Evolutionary conservation across 2,329 filamentous ascomycete species (phyloP).

Genomic region (Penicillium hordei): DNA sequence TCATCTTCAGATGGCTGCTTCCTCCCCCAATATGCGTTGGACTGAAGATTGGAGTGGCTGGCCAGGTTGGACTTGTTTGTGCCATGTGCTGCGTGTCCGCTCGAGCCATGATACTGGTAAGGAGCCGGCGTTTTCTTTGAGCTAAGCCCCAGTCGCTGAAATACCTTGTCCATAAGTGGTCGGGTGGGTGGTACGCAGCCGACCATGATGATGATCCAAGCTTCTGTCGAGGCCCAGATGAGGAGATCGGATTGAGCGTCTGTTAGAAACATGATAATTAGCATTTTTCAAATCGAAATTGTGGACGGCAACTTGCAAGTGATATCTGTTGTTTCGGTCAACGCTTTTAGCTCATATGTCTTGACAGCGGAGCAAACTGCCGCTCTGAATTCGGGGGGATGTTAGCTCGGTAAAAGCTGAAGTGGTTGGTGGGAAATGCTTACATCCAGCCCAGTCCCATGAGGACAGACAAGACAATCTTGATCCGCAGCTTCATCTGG

Average conservation of each 20-base stretch:
- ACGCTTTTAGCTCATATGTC: slow-evolving; percentile 17
- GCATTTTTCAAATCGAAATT: neutral
- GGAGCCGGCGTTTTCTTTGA: slow-evolving; percentile 5
- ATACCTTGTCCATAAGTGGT: slow-evolving; percentile 13
- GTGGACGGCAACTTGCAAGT: slow-evolving; percentile 12
- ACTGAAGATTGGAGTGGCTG: neutral
- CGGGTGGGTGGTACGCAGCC: slow-evolving; percentile 22
- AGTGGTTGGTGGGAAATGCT: slow-evolving; percentile 16
- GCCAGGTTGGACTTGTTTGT: slow-evolving; percentile 3
- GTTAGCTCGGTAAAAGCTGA: neutral
- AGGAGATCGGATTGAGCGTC: slow-evolving; percentile 16
- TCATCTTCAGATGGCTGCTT: neutral
- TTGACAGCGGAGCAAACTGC: slow-evolving; percentile 21
- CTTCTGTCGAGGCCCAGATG: slow-evolving; percentile 22
- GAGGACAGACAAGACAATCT: slow-evolving; percentile 20
- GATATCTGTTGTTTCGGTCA: slow-evolving; percentile 15
- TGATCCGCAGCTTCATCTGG: slow-evolving; percentile 21
- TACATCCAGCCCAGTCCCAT: slow-evolving; percentile 32
- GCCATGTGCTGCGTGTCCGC: neutral
- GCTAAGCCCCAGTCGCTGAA: slow-evolving; percentile 13
- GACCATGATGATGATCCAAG: slow-evolving; percentile 23
- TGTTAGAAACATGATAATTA: neutral
- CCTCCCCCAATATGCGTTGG: neutral
- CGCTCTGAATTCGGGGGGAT: slow-evolving; percentile 7
- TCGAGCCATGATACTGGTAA: neutral